A percentile compares a stretch with the other conserved stretches of the same genome.
Evolutionary conservation across 2,329 filamentous ascomycete genomes (phyloP).

Genomic region (Fusarium caatingaense): DNA sequence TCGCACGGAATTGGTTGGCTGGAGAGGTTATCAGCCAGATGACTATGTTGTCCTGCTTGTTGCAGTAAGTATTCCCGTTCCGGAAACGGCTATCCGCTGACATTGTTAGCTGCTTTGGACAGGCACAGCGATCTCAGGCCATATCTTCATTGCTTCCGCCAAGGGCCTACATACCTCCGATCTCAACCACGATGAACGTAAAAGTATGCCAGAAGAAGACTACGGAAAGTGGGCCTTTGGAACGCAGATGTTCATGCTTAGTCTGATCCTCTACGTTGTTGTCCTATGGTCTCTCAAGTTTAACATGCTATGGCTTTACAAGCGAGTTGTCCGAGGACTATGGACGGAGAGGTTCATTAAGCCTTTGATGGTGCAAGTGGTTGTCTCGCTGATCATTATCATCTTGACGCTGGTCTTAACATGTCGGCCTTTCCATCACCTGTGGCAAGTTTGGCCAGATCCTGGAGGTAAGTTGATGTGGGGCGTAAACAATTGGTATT

Average conservation of each 20-base stretch:
- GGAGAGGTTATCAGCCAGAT: slow-evolving; percentile 48
- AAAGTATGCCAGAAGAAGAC: slow-evolving; percentile 46
- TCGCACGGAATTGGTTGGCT: slow-evolving; percentile 50
- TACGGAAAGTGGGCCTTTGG: slow-evolving; percentile 47
- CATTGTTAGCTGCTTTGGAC: slow-evolving; percentile 32
- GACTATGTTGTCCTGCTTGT: slow-evolving; percentile 48
- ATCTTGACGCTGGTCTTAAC: slow-evolving; percentile 44
- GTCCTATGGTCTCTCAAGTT: slow-evolving; percentile 56
- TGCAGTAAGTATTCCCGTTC: background rate
- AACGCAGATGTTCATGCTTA: slow-evolving; percentile 52
- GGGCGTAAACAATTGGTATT: too few species aligned
- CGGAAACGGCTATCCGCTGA: background rate
- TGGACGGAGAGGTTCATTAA: slow-evolving; percentile 53
- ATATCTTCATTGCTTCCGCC: slow-evolving; percentile 46
- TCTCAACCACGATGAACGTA: slow-evolving; percentile 48
- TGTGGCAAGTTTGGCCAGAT: slow-evolving; percentile 53
- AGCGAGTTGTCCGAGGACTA: slow-evolving; percentile 50
- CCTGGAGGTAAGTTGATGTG: slow-evolving; percentile 49
- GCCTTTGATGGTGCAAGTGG: slow-evolving; percentile 50
- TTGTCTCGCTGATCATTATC: slow-evolving; percentile 43
- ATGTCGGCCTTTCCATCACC: slow-evolving; percentile 50
- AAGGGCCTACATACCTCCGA: slow-evolving; percentile 47
- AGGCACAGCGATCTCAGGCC: slow-evolving; percentile 35
- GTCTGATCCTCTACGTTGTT: slow-evolving; percentile 49
- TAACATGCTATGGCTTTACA: slow-evolving; percentile 56